A percentile compares a stretch with the other conserved stretches of the same genome.
Conservation (phyloP, 768 basidiomycete genomes). For the Termitomyces titanicus region DNA sequence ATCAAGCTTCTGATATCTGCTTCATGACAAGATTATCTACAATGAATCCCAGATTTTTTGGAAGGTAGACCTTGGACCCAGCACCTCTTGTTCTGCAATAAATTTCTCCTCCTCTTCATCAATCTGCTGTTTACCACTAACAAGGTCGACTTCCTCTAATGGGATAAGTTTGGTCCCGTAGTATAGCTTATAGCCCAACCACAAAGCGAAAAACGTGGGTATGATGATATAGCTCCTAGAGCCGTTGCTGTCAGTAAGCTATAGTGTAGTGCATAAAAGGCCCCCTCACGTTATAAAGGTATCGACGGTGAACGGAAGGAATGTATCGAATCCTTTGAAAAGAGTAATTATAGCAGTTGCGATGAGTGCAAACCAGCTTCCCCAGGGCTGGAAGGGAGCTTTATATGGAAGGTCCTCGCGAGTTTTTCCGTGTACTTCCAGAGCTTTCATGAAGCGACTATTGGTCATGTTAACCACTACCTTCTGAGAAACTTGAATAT, state of each 20-base stretch:
- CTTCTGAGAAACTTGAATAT: not conserved
- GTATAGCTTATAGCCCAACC: slow-evolving; percentile 37
- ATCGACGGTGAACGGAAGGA: slow-evolving; percentile 46
- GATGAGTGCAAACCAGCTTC: slow-evolving; percentile 55
- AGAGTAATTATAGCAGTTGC: slow-evolving; percentile 49
- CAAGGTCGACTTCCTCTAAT: slow-evolving; percentile 52
- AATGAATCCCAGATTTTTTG: slow-evolving; percentile 36
- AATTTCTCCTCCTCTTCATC: slow-evolving; percentile 60
- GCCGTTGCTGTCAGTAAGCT: slow-evolving; percentile 14
- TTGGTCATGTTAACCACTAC: not conserved
- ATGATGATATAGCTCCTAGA: slow-evolving; percentile 42
- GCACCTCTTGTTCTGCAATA: slow-evolving; percentile 37
- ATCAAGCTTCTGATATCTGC: not conserved
- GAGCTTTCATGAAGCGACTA: slow-evolving; percentile 43
- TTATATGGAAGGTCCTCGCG: slow-evolving; percentile 44
- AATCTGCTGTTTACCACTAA: slow-evolving; percentile 55
- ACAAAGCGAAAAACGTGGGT: slow-evolving; percentile 37
- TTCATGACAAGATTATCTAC: slow-evolving; percentile 18
- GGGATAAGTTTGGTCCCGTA: slow-evolving; percentile 36
- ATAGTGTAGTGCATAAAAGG: not conserved
- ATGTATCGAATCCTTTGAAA: slow-evolving; percentile 57
- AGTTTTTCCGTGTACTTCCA: slow-evolving; percentile 37
- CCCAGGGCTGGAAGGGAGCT: slow-evolving; percentile 62
- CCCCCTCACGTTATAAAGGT: slow-evolving; percentile 59
- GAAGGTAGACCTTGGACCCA: slow-evolving; percentile 30